Percentiles rank a stretch among this genome's conserved stretches.
These are phyloP conservation scores for Leccinum disarticulatum DNA, from an alignment of 768 basidiomycete species.

Conservation along the genomic window DNA sequence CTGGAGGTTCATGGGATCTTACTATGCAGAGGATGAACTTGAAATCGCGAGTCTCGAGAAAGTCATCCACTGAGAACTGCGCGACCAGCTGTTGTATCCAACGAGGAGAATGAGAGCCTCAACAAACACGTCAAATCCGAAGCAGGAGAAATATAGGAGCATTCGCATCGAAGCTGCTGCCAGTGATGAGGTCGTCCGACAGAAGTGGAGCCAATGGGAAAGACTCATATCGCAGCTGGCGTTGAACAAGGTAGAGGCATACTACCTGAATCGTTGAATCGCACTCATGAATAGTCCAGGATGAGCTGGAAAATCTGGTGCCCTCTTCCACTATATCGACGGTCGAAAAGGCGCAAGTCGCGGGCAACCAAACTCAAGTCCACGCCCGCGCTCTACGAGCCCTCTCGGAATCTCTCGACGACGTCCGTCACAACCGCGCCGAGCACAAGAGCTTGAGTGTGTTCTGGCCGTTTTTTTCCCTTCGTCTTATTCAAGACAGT, in stretches of 20 bases:
- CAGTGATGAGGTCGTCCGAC: slow-evolving; percentile 74
- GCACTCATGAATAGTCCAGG: slow-evolving; percentile 39
- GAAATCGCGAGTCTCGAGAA: neutral
- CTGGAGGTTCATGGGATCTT: neutral
- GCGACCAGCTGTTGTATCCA: neutral
- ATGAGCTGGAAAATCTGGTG: slow-evolving; percentile 61
- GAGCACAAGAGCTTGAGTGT: neutral
- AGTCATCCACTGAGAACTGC: neutral
- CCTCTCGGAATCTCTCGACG: slow-evolving; percentile 78
- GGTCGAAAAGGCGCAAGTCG: slow-evolving; percentile 33
- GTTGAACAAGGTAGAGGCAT: slow-evolving; percentile 51
- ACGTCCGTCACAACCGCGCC: slow-evolving; percentile 56
- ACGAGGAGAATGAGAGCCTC: neutral
- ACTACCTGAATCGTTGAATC: neutral
- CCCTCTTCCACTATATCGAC: slow-evolving; percentile 59
- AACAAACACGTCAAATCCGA: slow-evolving; percentile 22
- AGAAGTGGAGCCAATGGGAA: slow-evolving; percentile 92
- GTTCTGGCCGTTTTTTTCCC: neutral
- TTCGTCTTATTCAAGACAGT: neutral
- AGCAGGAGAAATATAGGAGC: slow-evolving; percentile 68
- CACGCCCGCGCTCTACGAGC: slow-evolving; percentile 71
- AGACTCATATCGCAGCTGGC: slow-evolving; percentile 67
- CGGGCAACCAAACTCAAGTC: slow-evolving; percentile 51
- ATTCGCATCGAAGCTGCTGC: slow-evolving; percentile 69
- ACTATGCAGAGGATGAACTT: neutral